Conservation (phyloP, 2,329 filamentous ascomycete species). For the Trichoderma gracile region DNA sequence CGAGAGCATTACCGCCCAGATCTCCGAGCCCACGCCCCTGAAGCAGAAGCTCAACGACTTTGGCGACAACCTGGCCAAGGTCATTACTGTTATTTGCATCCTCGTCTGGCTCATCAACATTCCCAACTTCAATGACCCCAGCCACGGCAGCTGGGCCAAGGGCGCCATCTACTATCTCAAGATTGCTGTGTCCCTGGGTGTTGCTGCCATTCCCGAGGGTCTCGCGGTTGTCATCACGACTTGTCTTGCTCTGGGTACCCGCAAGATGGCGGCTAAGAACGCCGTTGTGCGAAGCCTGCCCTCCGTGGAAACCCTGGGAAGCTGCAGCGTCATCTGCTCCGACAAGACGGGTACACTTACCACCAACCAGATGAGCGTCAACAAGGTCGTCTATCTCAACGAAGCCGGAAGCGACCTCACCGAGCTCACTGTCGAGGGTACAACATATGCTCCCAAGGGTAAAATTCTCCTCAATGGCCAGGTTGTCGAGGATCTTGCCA, state of each 20-base stretch:
- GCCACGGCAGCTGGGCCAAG: conserved; percentile 91
- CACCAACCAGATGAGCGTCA: conserved; percentile 99
- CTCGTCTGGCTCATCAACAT: conserved; percentile 99
- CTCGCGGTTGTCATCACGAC: conserved; percentile 99
- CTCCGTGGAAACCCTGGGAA: conserved; percentile 95
- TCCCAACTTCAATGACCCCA: conserved; percentile 91
- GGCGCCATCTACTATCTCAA: conserved; percentile 99
- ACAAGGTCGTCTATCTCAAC: conserved; percentile 82
- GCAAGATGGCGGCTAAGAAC: conserved; percentile 99
- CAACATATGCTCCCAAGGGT: conserved; percentile 85
- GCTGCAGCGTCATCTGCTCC: conserved; percentile 99
- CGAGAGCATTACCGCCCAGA: conserved; percentile 96
- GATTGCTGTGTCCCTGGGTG: conserved; percentile 96
- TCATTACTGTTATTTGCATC: conserved; percentile 95
- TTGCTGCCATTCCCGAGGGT: conserved; percentile 96
- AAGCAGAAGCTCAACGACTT: conserved; percentile 99
- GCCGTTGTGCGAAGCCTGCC: conserved; percentile 94
- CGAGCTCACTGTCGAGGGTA: conserved; percentile 87
- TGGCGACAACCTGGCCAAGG: conserved; percentile 92
- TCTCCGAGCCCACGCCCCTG: conserved; percentile 92
- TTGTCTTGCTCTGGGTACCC: conserved; percentile 89
- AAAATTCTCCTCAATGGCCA: conserved; percentile 70
- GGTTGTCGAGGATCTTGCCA: conserved; percentile 65
- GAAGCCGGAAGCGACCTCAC: conserved; percentile 72
- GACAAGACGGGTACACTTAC: conserved; percentile 98